Evolutionary conservation across 176 grass and related monocot genomes (phyloP).

Genomic region (Zoysia japonica): DNA sequence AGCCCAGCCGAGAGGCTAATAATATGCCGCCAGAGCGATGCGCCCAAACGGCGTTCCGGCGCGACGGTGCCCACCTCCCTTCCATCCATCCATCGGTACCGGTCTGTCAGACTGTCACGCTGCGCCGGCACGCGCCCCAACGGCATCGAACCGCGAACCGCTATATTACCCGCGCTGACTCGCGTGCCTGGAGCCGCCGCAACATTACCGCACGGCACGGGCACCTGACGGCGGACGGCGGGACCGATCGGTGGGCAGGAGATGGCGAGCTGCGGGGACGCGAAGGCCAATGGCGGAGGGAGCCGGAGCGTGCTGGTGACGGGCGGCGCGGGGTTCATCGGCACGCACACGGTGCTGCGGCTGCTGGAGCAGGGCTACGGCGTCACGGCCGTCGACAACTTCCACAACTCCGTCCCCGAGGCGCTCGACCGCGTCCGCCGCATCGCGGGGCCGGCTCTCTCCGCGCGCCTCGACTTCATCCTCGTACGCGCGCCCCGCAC

Average conservation of each 20-base stretch:
- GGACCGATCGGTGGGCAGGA: not conserved
- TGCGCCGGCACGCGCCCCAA: slow-evolving; percentile 21
- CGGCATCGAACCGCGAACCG: not conserved
- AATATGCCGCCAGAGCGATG: not conserved
- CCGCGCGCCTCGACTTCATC: slow-evolving; percentile 66
- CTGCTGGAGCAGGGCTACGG: slow-evolving; percentile 67
- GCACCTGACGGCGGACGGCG: not conserved
- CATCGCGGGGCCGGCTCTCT: slow-evolving; percentile 68
- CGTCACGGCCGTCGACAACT: slow-evolving; percentile 85
- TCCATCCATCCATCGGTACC: no score
- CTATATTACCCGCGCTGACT: not conserved
- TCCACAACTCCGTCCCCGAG: slow-evolving; percentile 89
- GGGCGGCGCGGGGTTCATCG: slow-evolving; percentile 89
- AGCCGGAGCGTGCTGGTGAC: slow-evolving; percentile 73
- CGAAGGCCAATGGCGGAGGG: not conserved
- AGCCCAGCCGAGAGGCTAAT: not conserved
- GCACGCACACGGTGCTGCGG: slow-evolving; percentile 90
- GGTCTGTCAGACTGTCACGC: slow-evolving; percentile 1
- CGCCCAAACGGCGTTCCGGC: not conserved
- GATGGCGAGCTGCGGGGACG: slow-evolving; percentile 49
- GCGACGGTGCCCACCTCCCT: no score
- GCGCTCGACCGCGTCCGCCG: slow-evolving; percentile 77
- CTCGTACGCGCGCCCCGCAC: slow-evolving; percentile 38
- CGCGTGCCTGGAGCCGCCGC: not conserved
- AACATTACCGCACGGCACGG: not conserved